Evolutionary conservation across 768 basidiomycete species (phyloP), one percentile per base, ranked within the genome.

Genomic region (Clavaria fumosa): DNA sequence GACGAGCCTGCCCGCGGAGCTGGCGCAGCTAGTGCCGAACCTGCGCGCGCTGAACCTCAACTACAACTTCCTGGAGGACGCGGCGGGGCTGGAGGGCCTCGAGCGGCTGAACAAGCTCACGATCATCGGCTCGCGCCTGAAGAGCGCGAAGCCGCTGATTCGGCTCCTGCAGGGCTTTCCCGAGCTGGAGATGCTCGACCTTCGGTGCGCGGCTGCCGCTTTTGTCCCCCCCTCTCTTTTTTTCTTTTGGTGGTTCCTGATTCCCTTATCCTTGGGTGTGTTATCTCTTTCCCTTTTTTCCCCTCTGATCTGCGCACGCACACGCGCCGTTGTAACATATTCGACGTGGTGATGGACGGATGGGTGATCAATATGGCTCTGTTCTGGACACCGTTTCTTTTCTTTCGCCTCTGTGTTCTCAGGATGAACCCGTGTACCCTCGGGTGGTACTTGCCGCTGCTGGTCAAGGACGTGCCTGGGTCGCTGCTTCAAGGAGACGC

Each of bases 341-440:
- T n/a, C n/a, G n/a, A n/a, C n/a, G n/a, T n/a, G n/a, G n/a, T n/a
- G n/a, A n/a, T n/a, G n/a, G n/a, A n/a, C n/a, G n/a, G n/a, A n/a
- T n/a, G n/a, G n/a, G n/a, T n/a, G n/a, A n/a, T n/a, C n/a, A n/a
- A n/a, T n/a, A n/a, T n/a, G n/a, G n/a, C n/a, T n/a, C n/a, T n/a
- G n/a, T n/a, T n/a, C n/a, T n/a, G n/a, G n/a, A n/a, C n/a, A n/a
- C n/a, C n/a, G 18, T 41, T 43, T 5, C 5, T 35, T 31, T 30
- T 37, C 23, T 6, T 23, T 37, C 5, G 14, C 7, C 23, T 21
- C 40, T 50, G 39, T 35, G 34, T 45, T 30, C 36, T 38, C 47
- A 70, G 68, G 53, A 95, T 96, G 89, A 99, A 99, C 52, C 91
- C 95, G 38, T 88, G 83, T 47, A 96, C 91, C 14, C 75, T 96